These are phyloP conservation scores for Fraxinus excelsior DNA, from an alignment of 257 asterid species.

Conservation along the genomic window DNA sequence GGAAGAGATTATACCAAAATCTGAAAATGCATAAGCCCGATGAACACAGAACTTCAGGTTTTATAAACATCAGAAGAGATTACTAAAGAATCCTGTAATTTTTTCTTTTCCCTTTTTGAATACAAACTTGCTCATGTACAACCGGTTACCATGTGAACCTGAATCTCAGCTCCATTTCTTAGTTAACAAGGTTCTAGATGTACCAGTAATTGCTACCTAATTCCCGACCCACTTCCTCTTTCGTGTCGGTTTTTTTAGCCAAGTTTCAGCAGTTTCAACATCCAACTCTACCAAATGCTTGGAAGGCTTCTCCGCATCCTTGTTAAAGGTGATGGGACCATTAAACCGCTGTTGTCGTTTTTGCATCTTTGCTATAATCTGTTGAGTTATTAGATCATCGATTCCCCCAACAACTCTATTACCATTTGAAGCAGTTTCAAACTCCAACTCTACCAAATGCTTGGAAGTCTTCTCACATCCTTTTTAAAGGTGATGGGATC, in stretches of 20 bases:
- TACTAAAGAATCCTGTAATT: too few species aligned
- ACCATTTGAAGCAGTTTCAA: conserved; percentile 25
- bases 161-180: background rate
- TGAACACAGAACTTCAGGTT: too few species aligned
- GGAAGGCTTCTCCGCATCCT: conserved; percentile 33
- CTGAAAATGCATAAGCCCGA: too few species aligned
- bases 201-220: conserved; percentile 23
- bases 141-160: background rate
- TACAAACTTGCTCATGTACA: background rate
- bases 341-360: conserved; percentile 60
- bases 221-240: conserved; percentile 64
- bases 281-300: conserved; percentile 24
- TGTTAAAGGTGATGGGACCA: conserved; percentile 37
- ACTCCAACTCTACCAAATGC: conserved; percentile 24
- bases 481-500: conserved; percentile 35
- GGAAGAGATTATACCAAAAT: too few species aligned
- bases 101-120: too few species aligned
- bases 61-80: too few species aligned
- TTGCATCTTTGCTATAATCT: conserved; percentile 67
- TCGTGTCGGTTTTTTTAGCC: conserved; percentile 52
- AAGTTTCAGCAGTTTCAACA: conserved; percentile 28
- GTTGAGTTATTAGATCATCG: conserved; percentile 47
- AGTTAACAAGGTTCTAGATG: conserved; percentile 13
- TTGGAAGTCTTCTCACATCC: conserved; percentile 30
- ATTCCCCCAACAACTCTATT: conserved; percentile 24